Evolutionary conservation across 768 basidiomycete genomes (phyloP), one percentile per base, ranked within the genome.

Genomic region (Clitopilus passeckerianus): DNA sequence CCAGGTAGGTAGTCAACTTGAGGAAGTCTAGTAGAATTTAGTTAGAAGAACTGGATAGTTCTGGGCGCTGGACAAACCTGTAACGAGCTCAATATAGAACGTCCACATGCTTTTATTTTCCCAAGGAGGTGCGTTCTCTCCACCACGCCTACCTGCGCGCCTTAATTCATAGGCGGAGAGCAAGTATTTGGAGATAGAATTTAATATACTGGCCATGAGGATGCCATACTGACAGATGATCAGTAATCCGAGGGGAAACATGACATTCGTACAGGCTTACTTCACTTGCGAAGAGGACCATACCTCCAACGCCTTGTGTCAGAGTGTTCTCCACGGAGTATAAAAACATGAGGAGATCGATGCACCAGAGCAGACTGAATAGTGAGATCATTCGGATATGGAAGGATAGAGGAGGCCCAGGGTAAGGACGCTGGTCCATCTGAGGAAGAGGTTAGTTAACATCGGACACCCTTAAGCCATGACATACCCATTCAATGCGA

Each of bases 101-200:
- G 91, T 78, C 80, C 87, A 95, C 87, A 98, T 95, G 77, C 92
- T 94, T 80, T 98, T 98, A 68, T 95, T 90, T 72, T 99, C 95
- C 97, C 97, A 98, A 53, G 89, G 85, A 62, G 94, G 88, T 1
- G 91, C 86, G 71, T 89, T 90, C 71, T 90, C 91, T 30, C 91
- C 91, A 35, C 92, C 92, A 59, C 89, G 74, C 56, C 79, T 77
- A 53, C 86, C 83, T 1, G 95, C 93, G 22, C 93, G 81, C 27
- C 91, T 80, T 53, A 94, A 74, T 70, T 99, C 97, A 61, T 91
- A 81, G 15, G 89, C 72, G 44, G 90, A 92, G 55, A 98, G 82
- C 18, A 83, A 64, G 69, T 98, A 98, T 72, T 96, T 93, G 55
- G 87, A 80, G 46, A 89, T 84, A 16, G 89, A 85, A 61, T 91